Conservation (phyloP, 225 moss, liverwort and hornwort species). For the Takakia lepidozioides region DNA sequence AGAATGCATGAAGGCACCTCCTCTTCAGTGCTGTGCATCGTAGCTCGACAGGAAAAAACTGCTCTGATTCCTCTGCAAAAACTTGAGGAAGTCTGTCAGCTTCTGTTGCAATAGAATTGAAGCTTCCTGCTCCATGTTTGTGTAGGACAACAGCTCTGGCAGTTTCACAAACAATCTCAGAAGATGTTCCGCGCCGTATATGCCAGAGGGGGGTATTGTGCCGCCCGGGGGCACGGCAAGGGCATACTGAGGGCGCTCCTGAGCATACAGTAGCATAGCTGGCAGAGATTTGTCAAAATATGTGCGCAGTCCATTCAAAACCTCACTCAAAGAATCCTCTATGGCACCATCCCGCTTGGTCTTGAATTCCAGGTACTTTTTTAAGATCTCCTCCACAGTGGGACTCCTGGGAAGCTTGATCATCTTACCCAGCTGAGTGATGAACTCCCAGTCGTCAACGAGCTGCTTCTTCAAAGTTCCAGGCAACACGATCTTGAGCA, state of each 20-base stretch:
- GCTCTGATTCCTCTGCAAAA: slow-evolving; percentile 78
- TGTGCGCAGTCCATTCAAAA: slow-evolving; percentile 67
- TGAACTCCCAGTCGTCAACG: slow-evolving; percentile 91
- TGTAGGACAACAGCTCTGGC: slow-evolving; percentile 71
- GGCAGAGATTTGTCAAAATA: slow-evolving; percentile 90
- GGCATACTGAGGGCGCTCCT: slow-evolving; percentile 80
- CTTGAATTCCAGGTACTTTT: slow-evolving; percentile 78
- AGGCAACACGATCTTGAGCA: slow-evolving; percentile 70
- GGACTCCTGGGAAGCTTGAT: slow-evolving; percentile 82
- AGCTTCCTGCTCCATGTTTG: slow-evolving; percentile 89
- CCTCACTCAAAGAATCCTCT: slow-evolving; percentile 68
- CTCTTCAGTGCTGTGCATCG: too few relatives aligned
- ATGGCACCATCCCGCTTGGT: slow-evolving; percentile 68
- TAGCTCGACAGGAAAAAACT: slow-evolving; percentile 79
- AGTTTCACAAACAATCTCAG: slow-evolving; percentile 90
- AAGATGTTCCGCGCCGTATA: slow-evolving; percentile 91
- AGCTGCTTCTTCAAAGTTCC: slow-evolving; percentile 85
- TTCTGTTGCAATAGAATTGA: slow-evolving; percentile 73
- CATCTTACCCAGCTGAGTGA: slow-evolving; percentile 64
- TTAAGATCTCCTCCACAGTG: slow-evolving; percentile 79
- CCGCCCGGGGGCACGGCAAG: slow-evolving; percentile 60
- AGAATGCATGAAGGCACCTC: too few relatives aligned
- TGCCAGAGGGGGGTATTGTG: slow-evolving; percentile 47
- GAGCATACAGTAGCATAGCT: slow-evolving; percentile 85
- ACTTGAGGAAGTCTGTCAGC: slow-evolving; percentile 85